These are phyloP conservation scores for Pyrrhoderma lamaoense DNA, from an alignment of 1,284 basidiomycete genomes.

Conservation along the genomic window DNA sequence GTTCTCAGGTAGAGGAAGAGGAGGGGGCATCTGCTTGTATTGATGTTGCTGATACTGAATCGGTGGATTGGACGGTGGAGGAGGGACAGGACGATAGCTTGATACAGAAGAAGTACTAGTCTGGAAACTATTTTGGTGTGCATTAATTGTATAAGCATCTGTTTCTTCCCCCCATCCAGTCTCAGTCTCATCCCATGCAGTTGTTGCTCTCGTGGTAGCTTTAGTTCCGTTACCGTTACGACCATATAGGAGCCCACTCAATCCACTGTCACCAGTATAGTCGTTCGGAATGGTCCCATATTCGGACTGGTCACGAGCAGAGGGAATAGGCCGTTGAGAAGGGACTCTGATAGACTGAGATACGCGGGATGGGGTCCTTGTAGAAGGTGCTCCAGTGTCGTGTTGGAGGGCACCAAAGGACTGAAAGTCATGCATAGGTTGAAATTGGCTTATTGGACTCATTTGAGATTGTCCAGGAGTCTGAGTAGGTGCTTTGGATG, in stretches of 20 bases:
- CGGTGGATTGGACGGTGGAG: neutral
- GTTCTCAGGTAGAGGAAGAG: too few species aligned
- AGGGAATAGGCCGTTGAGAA: conserved; percentile 4
- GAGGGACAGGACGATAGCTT: neutral
- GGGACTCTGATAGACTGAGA: conserved; percentile 2
- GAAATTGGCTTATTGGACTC: conserved; percentile 8
- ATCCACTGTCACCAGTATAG: neutral
- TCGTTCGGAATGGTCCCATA: conserved; percentile 13
- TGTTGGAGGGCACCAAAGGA: conserved; percentile 4
- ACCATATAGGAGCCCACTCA: neutral
- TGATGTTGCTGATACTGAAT: too few species aligned
- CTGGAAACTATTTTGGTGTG: neutral
- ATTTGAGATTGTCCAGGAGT: conserved; percentile 3
- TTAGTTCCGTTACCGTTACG: neutral
- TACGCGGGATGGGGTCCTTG: neutral
- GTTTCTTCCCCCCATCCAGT: neutral
- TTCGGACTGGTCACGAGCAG: neutral
- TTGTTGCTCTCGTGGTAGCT: neutral
- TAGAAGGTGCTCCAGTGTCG: conserved; percentile 5
- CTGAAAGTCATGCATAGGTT: conserved; percentile 10
- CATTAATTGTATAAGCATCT: too few species aligned
- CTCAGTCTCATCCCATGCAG: conserved; percentile 2
- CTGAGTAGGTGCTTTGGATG: conserved; percentile 7
- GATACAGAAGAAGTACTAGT: conserved; percentile 1
- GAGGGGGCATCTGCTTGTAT: too few species aligned